These are phyloP conservation scores for Trichoderma arundinaceum DNA, from an alignment of 2,329 filamentous ascomycete genomes.

Conservation along the genomic window DNA sequence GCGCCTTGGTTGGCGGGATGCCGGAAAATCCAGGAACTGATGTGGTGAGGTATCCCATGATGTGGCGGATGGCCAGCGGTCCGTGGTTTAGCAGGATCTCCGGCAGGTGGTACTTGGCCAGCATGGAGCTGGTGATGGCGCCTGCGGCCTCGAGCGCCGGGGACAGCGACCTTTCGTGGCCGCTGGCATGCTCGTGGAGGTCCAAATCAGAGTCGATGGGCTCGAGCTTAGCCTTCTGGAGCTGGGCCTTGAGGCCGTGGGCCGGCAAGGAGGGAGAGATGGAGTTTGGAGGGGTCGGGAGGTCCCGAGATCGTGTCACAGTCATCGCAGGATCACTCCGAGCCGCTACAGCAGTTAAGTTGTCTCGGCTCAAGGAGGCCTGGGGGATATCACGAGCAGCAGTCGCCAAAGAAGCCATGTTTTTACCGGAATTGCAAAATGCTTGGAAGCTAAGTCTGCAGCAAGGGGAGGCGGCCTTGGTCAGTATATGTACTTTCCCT, in stretches of 20 bases:
- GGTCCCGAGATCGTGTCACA: conserved; percentile 66
- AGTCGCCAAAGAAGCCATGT: conserved; percentile 70
- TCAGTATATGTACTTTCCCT: conserved; percentile 27
- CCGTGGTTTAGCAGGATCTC: conserved; percentile 89
- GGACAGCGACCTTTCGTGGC: conserved; percentile 49
- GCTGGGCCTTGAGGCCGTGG: conserved; percentile 75
- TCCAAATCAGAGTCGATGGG: conserved; percentile 86
- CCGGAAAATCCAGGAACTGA: conserved; percentile 90
- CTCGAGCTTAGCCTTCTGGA: conserved; percentile 64
- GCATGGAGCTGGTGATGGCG: conserved; percentile 80
- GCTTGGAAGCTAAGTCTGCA: conserved; percentile 54
- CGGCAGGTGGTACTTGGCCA: conserved; percentile 89
- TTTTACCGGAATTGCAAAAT: conserved; percentile 47
- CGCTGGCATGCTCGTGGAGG: conserved; percentile 65
- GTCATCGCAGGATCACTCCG: conserved; percentile 63
- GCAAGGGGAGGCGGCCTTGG: conserved; percentile 18
- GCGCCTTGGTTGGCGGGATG: conserved; percentile 86
- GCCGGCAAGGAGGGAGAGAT: conserved; percentile 87
- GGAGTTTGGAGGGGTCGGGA: conserved; percentile 93
- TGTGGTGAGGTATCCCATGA: conserved; percentile 93
- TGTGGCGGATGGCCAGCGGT: conserved; percentile 89
- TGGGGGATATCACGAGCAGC: conserved; percentile 71
- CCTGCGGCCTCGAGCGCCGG: conserved; percentile 72
- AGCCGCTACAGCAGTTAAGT: conserved; percentile 74
- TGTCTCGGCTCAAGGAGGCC: conserved; percentile 68